These are phyloP conservation scores for Saitozyma podzolica DNA, from an alignment of 768 basidiomycete species.

Conservation along the genomic window DNA sequence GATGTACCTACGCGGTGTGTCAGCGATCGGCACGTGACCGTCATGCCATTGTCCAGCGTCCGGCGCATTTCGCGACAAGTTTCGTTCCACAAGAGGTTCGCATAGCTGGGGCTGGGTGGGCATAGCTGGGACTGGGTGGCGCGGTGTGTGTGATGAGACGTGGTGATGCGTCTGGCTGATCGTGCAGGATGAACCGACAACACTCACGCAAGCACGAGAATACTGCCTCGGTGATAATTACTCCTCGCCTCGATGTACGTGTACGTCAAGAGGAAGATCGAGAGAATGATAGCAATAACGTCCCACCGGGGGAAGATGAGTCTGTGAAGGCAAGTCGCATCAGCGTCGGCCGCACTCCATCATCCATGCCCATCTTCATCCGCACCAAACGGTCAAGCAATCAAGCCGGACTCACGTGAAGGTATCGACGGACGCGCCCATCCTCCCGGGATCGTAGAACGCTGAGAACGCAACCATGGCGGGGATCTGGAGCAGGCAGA, in stretches of 20 bases:
- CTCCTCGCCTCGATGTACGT: slow-evolving; percentile 98
- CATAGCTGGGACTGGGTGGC: background rate
- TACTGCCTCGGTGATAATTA: slow-evolving; percentile 96
- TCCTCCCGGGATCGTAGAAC: slow-evolving; percentile 80
- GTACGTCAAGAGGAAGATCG: slow-evolving; percentile 97
- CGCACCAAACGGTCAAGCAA: background rate
- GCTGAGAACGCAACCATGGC: slow-evolving; percentile 99
- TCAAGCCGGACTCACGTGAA: slow-evolving; percentile 73
- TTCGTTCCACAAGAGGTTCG: background rate
- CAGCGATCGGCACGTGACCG: slow-evolving; percentile 9
- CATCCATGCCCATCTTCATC: background rate
- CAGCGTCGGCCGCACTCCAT: slow-evolving; percentile 1
- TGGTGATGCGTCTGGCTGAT: too few species aligned
- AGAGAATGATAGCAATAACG: slow-evolving; percentile 87
- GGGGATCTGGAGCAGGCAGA: slow-evolving; percentile 94
- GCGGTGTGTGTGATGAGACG: too few species aligned
- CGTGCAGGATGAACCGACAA: background rate
- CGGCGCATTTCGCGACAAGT: too few species aligned
- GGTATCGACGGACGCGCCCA: slow-evolving; percentile 82
- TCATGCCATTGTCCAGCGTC: too few species aligned
- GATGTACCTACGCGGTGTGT: slow-evolving; percentile 67
- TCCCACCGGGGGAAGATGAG: slow-evolving; percentile 99
- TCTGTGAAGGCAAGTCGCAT: slow-evolving; percentile 55
- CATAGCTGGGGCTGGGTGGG: background rate
- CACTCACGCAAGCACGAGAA: slow-evolving; percentile 81